Base-by-base conservation (phyloP, 1,284 basidiomycete genomes). In the Sporisorium exsertum region DNA sequence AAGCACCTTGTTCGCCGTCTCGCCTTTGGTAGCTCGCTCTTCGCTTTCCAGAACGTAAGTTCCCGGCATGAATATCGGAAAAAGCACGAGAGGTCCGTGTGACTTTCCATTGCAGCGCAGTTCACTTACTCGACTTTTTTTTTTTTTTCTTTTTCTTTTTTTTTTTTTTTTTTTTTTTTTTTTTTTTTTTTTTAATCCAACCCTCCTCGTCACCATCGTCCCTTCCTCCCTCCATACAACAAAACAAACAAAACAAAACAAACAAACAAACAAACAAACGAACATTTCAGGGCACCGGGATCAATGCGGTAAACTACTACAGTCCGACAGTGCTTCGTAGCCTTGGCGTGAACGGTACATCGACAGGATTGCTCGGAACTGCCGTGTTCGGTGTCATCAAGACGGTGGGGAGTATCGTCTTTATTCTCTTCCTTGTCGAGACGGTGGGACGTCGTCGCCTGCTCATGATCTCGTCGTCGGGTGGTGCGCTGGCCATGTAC, bases 351-450 rank as follows among this genome's bases (percentile, higher is more conserved):
- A 64, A 91, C 58, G 87, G 85, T 6, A 67, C 72, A 0, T 64
- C 59, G 18, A 87, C 91, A 0, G 88, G 87, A 40, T 88, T 93
- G 1, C 59, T 74, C 7, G 92, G 92, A 1, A 94, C 93, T 12
- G 93, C 93, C 55, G 90, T 94, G 13, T 93, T 93, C 63, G 93
- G 93, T 52, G 90, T 94, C 84, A 87, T 92, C 66, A 91, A 91
- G 13, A 92, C 91, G 0, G 90, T 92, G 64, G 91, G 91, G 9
- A 90, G 91, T 2, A 89, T 92, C 29, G 87, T 92, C 56, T 92
- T 90, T 88, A 81, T 83, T 59, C 79, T 85, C 64, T 67, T 84
- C 72, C 58, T 87, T 27, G 88, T 92, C 32, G 92, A 93, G 83
- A 88, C 90, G 59, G 77, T 90, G 24, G 92, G 92, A 29, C 89